Conservation (phyloP, 2,329 filamentous ascomycete genomes). For the Didymella keratinophila region DNA sequence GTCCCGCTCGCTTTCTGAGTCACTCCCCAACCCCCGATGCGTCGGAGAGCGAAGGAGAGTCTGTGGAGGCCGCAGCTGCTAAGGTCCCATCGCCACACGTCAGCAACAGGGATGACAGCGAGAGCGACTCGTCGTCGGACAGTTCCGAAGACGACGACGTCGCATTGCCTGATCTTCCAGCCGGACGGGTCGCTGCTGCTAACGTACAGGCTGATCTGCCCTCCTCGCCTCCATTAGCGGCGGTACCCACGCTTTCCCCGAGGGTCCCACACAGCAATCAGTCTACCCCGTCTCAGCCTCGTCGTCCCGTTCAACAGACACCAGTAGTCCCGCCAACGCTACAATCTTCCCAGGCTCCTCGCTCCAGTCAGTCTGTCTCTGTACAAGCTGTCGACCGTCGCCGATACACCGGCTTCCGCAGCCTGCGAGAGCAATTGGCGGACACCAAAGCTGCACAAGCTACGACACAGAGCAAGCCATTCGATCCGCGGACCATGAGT, state of each 20-base stretch:
- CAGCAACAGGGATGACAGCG: constrained; percentile 11
- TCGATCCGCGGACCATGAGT: constrained; percentile 24
- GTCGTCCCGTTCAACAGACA: constrained; percentile 8
- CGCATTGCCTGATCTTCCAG: constrained; percentile 19
- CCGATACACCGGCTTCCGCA: constrained; percentile 23
- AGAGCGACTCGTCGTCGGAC: constrained; percentile 23
- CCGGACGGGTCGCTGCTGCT: neutral
- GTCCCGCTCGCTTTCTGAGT: constrained; percentile 34
- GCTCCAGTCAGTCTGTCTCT: constrained; percentile 22
- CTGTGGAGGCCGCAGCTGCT: constrained; percentile 12
- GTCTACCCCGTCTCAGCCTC: constrained; percentile 11
- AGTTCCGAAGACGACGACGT: constrained; percentile 23
- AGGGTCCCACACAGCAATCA: constrained; percentile 19
- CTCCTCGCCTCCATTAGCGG: constrained; percentile 22
- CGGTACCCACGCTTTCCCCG: constrained; percentile 6
- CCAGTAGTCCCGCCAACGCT: constrained; percentile 20
- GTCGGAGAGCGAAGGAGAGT: constrained; percentile 29
- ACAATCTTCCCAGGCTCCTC: constrained; percentile 16
- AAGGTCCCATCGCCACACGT: constrained; percentile 9
- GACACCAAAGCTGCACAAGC: constrained; percentile 19
- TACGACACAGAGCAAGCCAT: constrained; percentile 15
- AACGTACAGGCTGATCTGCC: constrained; percentile 16
- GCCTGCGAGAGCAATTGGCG: constrained; percentile 24
- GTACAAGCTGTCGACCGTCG: constrained; percentile 20
- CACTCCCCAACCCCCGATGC: constrained; percentile 34